These are phyloP conservation scores for Lolium perenne DNA, from an alignment of 176 grass and related monocot species.

Conservation along the genomic window DNA sequence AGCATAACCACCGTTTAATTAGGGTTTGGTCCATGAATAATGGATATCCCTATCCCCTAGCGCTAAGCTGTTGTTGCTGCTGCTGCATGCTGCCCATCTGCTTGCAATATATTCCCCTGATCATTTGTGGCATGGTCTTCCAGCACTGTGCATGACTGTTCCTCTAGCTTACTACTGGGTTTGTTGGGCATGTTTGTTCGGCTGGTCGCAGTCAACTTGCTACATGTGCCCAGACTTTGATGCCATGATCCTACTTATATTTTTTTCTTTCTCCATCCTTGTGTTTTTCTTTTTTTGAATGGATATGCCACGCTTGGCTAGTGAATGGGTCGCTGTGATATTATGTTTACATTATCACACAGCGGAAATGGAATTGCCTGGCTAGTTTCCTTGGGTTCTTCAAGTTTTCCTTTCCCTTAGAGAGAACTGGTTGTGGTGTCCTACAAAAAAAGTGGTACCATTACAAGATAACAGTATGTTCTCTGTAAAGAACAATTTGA, in stretches of 20 bases:
- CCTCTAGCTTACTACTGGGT: slow-evolving; percentile 29
- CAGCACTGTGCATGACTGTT: slow-evolving; percentile 33
- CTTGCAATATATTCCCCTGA: slow-evolving; percentile 4
- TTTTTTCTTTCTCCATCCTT: too few relatives aligned
- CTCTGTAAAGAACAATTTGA: slow-evolving; percentile 32
- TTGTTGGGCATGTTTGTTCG: slow-evolving; percentile 53
- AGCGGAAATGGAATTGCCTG: background rate
- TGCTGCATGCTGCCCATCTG: slow-evolving; percentile 6
- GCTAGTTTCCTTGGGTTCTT: background rate
- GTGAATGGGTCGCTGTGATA: background rate
- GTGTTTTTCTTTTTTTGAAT: background rate
- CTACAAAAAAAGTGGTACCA: background rate
- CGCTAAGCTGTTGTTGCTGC: background rate
- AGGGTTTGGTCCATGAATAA: slow-evolving; percentile 39
- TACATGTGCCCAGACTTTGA: background rate
- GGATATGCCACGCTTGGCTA: background rate
- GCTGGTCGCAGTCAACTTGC: slow-evolving; percentile 34
- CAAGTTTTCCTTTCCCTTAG: background rate
- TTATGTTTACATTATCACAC: background rate
- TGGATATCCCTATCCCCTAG: slow-evolving; percentile 13
- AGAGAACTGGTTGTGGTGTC: background rate
- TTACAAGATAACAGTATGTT: background rate
- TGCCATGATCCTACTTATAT: background rate
- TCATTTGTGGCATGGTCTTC: slow-evolving; percentile 43
- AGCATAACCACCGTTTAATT: slow-evolving; percentile 52